Evolutionary conservation across 202 grass and related monocot species (phyloP), one percentile per base, ranked within the genome.

Genomic region (Bolboschoenoplectus hybrid): DNA sequence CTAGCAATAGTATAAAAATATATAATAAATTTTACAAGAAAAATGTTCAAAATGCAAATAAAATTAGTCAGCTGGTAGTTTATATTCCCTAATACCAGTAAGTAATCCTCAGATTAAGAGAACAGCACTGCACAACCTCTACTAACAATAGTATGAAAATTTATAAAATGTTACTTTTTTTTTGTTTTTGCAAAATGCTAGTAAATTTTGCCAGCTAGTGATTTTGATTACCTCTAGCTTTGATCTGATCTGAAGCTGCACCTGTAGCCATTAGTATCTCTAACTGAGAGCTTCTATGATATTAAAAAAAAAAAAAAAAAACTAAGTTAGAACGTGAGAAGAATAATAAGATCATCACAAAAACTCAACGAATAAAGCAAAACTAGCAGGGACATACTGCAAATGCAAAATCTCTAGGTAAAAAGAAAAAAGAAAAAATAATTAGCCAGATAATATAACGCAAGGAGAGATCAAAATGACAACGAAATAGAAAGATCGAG

Each of bases 201-300:
- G 51, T 65, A 49, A n/a, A 45, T 13, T 65, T 67, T 4, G 0
- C 35, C 61, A 50, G 41, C 3, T 35, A 20, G 12, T 50, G 43
- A 53, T 39, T 35, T 52, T 69, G 46, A 51, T 39, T 82, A 84
- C 82, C 82, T 84, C 82, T 84, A 49, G 65, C 32, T 10, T 84
- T 84, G 82, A 84, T 84, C 46, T 84, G 82, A 71, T 84, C 82
- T 35, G 82, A 84, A 52, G 64, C 16, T 45, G 51, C 65, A 19
- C 49, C 65, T 50, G 57, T 2, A 14, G 80, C 63, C 80, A 82
- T 82, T 80, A 16, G 63, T 50, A 65, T 47, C 12, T 83, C 32
- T 83, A 64, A 68, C 63, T 69, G 63, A 84, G 13, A 84, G 65
- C 65, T 70, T 47, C 64, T 46, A 57, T 40, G 32, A 69, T 19